Conservation (phyloP, 768 basidiomycete species). For the Flagelloscypha sp. region DNA sequence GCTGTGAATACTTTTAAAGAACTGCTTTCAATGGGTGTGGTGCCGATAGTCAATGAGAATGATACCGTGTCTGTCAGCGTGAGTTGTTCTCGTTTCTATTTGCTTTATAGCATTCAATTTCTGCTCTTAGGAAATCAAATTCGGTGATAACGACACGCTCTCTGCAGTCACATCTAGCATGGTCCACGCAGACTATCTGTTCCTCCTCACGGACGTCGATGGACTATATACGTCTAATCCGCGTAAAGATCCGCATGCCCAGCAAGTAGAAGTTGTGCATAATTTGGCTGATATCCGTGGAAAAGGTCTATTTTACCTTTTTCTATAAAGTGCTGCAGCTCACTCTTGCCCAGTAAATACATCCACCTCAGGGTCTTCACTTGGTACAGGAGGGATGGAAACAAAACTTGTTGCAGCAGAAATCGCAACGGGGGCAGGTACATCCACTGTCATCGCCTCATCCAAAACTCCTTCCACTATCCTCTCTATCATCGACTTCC, state of each 20-base stretch:
- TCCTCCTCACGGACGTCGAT: constrained; percentile 94
- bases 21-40: constrained; percentile 84
- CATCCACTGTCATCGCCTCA: constrained; percentile 83
- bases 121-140: constrained; percentile 86
- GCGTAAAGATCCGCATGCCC: constrained; percentile 77
- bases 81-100: constrained; percentile 28
- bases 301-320: constrained; percentile 46
- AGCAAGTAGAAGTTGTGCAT: constrained; percentile 71
- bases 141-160: constrained; percentile 97
- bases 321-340: constrained; percentile 1
- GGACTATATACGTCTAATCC: constrained; percentile 95
- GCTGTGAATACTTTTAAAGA: constrained; percentile 94
- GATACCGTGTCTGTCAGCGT: constrained; percentile 98
- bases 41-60: constrained; percentile 99
- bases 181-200: constrained; percentile 96
- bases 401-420: constrained; percentile 98
- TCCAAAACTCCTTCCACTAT: constrained; percentile 73
- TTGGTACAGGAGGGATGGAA: constrained; percentile 99
- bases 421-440: constrained; percentile 91
- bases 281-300: constrained; percentile 76
- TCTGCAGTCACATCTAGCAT: constrained; percentile 97
- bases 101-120: too few species aligned
- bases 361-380: constrained; percentile 80
- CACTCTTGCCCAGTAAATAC: constrained; percentile 63
- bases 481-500: constrained; percentile 74